Conservation (phyloP, 2,329 filamentous ascomycete species). For the Aspergillus jensenii region DNA sequence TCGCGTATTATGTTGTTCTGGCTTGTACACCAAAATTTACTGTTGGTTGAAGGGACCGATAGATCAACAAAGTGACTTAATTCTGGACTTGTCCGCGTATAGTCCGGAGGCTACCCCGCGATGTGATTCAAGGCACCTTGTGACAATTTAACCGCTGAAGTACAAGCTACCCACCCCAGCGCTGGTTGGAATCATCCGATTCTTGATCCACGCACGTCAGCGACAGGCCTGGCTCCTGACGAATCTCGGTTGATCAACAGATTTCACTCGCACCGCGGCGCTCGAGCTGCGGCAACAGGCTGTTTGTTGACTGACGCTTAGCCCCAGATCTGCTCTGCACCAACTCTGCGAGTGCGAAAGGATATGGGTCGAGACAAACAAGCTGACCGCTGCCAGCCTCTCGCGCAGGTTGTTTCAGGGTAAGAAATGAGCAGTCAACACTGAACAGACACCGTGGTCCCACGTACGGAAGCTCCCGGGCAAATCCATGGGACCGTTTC, state of each 20-base stretch:
- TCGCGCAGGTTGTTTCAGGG: neutral
- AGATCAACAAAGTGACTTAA: neutral
- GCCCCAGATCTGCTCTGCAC: neutral
- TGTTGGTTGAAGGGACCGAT: neutral
- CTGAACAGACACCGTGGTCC: neutral
- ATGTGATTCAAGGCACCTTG: slow-evolving; percentile 15
- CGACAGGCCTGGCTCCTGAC: neutral
- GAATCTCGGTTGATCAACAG: neutral
- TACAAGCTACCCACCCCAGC: neutral
- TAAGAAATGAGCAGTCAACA: neutral
- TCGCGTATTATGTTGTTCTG: neutral
- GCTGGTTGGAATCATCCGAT: neutral
- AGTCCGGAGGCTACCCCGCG: slow-evolving; percentile 5
- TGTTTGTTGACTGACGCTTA: neutral
- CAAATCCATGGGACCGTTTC: slow-evolving; percentile 20
- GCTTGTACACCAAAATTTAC: neutral
- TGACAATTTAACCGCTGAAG: slow-evolving; percentile 16
- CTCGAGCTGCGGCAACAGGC: neutral
- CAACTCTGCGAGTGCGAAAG: neutral
- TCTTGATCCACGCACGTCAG: slow-evolving; percentile 1
- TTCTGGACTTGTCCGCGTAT: neutral
- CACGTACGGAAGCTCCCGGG: slow-evolving; percentile 20
- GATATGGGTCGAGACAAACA: neutral
- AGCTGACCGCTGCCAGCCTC: neutral
- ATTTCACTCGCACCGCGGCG: neutral